Conservation (phyloP, 2,329 filamentous ascomycete species). For the Cladophialophora bantiana region DNA sequence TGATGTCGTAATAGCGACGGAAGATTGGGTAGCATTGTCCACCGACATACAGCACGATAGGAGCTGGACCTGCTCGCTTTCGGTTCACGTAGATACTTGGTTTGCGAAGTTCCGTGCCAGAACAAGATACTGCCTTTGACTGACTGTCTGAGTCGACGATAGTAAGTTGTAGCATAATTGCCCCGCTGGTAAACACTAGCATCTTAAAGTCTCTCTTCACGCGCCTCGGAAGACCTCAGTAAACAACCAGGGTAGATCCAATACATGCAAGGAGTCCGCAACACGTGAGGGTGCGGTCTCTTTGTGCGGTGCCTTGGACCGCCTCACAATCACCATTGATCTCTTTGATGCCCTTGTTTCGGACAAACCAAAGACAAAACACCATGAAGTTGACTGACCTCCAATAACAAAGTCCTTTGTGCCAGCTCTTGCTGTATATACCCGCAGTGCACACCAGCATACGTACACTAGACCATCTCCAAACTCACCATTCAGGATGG, state of each 20-base stretch:
- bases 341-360: not conserved
- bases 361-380: not conserved
- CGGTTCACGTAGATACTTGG: no score
- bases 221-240: not conserved
- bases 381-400: not conserved
- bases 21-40: no score
- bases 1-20: no score
- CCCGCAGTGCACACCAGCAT: not conserved
- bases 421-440: not conserved
- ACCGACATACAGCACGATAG: no score
- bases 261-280: not conserved
- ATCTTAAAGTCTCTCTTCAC: not conserved
- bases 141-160: not conserved
- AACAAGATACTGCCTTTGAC: no score
- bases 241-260: not conserved
- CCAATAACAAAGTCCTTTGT: slow-evolving; percentile 1
- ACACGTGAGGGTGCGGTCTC: not conserved
- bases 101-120: no score
- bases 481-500: not conserved
- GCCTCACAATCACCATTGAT: not conserved
- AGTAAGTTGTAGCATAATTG: not conserved
- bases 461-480: not conserved
- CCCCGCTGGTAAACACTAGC: not conserved
- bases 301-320: not conserved
- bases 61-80: no score